Percentiles rank a stretch among this genome's conserved stretches.
These are phyloP conservation scores for Angophora floribunda DNA, from an alignment of 345 rosid species.

Conservation along the genomic window DNA sequence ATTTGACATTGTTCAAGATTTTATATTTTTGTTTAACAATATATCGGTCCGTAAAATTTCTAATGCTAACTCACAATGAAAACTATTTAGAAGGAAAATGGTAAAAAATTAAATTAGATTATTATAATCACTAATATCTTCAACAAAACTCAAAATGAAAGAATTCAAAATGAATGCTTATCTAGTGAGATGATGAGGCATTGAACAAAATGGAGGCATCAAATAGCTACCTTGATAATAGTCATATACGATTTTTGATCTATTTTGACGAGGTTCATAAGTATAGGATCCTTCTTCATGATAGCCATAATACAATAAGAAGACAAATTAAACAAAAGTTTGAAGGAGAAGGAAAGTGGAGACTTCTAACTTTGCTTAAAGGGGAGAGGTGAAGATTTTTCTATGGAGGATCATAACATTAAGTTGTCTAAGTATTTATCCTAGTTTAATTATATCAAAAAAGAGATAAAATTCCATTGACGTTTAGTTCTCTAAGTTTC, in stretches of 20 bases:
- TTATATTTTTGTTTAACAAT: too few relatives aligned
- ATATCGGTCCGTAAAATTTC: too few relatives aligned
- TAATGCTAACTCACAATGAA: neutral
- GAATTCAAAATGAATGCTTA: neutral
- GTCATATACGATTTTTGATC: neutral
- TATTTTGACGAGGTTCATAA: too few relatives aligned
- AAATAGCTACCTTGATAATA: neutral
- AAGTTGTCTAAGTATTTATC: neutral
- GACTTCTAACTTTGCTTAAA: neutral
- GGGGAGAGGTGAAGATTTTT: neutral
- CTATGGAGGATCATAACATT: neutral
- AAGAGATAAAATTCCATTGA: neutral
- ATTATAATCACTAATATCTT: neutral
- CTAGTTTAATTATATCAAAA: neutral
- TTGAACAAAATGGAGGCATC: neutral
- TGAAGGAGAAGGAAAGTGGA: neutral
- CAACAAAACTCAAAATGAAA: neutral
- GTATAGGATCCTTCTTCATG: accelerated
- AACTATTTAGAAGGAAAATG: too few relatives aligned
- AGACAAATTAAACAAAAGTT: neutral
- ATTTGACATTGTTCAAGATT: neutral
- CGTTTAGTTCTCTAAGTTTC: neutral
- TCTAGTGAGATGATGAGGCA: neutral
- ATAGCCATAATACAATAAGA: neutral
- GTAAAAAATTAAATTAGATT: too few relatives aligned